Percentiles rank a stretch among this genome's conserved stretches.
Evolutionary conservation across 1,284 basidiomycete species (phyloP).

Genomic region (Tilletia indica): DNA sequence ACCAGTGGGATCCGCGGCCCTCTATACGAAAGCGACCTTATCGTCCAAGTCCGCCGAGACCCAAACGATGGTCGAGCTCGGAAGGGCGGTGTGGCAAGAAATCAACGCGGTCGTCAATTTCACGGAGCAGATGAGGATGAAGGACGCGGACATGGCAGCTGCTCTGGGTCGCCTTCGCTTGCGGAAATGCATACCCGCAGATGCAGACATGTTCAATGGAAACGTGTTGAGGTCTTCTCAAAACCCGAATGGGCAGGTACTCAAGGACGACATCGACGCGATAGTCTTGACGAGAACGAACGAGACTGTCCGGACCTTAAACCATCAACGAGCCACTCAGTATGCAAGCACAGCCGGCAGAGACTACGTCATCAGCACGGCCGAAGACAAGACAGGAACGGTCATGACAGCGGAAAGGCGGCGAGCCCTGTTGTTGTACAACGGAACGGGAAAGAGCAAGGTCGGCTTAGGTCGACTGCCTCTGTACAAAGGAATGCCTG

Average conservation of each 20-base stretch:
- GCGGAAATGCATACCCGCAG: background rate
- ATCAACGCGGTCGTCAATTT: background rate
- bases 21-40: background rate
- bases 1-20: background rate
- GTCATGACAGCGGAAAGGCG: background rate
- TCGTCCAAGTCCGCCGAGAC: background rate
- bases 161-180: background rate
- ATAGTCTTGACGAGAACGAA: background rate
- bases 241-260: background rate
- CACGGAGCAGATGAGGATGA: background rate
- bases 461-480: background rate
- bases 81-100: background rate
- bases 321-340: background rate
- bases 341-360: background rate
- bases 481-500: background rate
- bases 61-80: background rate
- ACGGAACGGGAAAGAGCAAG: background rate
- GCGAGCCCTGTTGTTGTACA: background rate
- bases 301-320: background rate
- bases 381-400: background rate
- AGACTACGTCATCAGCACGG: background rate
- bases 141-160: background rate
- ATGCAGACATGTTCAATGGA: background rate
- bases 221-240: background rate
- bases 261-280: background rate